phyloP scores from a whole-genome alignment of 148 eudicot genomes.

The Rhododendron henanense region DNA sequence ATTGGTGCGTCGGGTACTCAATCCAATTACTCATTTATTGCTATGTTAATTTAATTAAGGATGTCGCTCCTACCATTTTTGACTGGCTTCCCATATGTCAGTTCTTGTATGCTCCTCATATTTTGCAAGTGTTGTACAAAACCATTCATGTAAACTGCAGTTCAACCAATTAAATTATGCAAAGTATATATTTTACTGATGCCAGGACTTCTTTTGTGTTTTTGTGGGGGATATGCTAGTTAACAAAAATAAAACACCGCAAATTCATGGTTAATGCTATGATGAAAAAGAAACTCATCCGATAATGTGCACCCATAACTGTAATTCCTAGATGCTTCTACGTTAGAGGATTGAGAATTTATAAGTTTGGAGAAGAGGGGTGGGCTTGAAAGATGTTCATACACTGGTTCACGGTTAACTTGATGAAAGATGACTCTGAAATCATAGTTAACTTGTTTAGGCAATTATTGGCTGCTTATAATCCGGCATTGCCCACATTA shows the following conservation, averaged over 20 bases:
- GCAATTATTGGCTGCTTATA: background rate
- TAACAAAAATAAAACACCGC: background rate
- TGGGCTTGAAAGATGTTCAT: background rate
- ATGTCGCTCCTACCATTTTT: background rate
- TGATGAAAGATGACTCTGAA: background rate
- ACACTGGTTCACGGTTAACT: background rate
- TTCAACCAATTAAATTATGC: background rate
- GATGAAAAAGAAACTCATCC: background rate
- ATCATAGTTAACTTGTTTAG: background rate
- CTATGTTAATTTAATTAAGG: background rate
- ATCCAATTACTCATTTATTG: background rate
- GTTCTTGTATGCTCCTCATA: background rate
- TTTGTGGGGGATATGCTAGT: background rate
- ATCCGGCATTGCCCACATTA: background rate
- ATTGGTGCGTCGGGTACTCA: conserved; percentile 23
- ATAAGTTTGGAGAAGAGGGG: background rate
- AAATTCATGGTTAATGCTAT: background rate
- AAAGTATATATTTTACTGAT: background rate
- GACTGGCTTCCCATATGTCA: background rate
- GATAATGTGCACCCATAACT: background rate
- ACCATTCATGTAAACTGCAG: conserved; percentile 6
- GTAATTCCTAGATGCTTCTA: background rate
- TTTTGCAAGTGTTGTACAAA: background rate
- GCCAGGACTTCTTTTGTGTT: background rate
- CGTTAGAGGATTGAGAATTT: no score